Evolutionary conservation across 306 rosid genomes (phyloP).

Genomic region (Heteromeles arbutifolia): DNA sequence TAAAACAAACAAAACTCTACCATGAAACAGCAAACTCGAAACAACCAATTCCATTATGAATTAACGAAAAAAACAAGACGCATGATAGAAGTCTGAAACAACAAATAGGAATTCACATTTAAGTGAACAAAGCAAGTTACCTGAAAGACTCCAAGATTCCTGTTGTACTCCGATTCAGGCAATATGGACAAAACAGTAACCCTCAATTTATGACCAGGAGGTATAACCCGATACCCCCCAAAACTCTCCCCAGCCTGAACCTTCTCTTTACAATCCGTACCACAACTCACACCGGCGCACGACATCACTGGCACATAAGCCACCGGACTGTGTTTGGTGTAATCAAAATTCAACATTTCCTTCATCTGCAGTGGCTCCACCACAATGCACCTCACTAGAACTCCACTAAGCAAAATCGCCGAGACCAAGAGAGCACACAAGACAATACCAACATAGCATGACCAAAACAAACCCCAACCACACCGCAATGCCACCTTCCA

Average conservation of each 20-base stretch:
- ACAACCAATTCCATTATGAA: neutral
- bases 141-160: constrained; percentile 82
- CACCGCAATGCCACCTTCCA: constrained; percentile 46
- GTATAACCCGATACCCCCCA: constrained; percentile 33
- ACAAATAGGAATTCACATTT: neutral
- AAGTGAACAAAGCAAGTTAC: constrained; percentile 24
- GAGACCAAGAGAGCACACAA: constrained; percentile 42
- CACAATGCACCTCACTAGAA: constrained; percentile 42
- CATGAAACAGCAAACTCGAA: neutral
- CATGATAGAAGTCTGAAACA: neutral
- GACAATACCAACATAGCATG: constrained; percentile 45
- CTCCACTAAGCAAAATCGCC: constrained; percentile 44
- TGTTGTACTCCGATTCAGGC: constrained; percentile 79
- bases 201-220: constrained; percentile 43
- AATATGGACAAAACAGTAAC: constrained; percentile 36
- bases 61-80: neutral
- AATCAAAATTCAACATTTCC: constrained; percentile 63
- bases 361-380: constrained; percentile 53
- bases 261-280: constrained; percentile 19
- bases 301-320: constrained; percentile 54
- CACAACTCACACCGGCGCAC: constrained; percentile 32
- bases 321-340: constrained; percentile 55
- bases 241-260: constrained; percentile 16
- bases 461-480: constrained; percentile 66
- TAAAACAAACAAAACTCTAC: neutral